Percentiles rank a stretch among this genome's conserved stretches.
Conservation (phyloP, 2,329 filamentous ascomycete genomes). For the Penicillium sp. region DNA sequence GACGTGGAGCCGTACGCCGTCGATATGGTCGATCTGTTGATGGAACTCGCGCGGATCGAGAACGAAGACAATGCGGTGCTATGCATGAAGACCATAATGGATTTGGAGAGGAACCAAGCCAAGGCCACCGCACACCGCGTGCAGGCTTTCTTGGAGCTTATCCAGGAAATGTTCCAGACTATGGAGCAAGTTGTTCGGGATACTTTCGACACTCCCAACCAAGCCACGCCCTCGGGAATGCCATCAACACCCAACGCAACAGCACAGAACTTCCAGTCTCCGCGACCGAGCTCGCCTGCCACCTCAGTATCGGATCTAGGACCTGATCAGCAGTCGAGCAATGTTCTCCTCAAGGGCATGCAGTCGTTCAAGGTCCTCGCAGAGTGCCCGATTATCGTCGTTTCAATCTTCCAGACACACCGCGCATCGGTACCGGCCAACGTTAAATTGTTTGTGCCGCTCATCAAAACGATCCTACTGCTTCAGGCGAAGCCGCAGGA, state of each 20-base stretch:
- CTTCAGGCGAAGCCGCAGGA: conserved; percentile 91
- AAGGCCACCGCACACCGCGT: conserved; percentile 80
- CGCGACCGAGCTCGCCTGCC: conserved; percentile 84
- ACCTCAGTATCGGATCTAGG: conserved; percentile 77
- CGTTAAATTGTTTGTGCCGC: conserved; percentile 86
- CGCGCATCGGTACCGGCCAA: conserved; percentile 75
- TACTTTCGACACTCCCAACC: conserved; percentile 78
- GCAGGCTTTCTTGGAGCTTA: conserved; percentile 84
- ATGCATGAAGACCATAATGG: conserved; percentile 97
- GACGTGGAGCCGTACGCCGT: conserved; percentile 88
- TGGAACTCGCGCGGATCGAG: conserved; percentile 83
- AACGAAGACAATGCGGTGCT: conserved; percentile 99
- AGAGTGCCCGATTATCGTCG: conserved; percentile 97
- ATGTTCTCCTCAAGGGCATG: conserved; percentile 87
- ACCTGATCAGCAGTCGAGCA: conserved; percentile 76
- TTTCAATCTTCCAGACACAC: conserved; percentile 96
- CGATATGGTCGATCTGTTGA: conserved; percentile 85
- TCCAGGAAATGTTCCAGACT: conserved; percentile 92
- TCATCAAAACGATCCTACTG: conserved; percentile 86
- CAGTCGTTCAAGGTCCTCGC: conserved; percentile 98
- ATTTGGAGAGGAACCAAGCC: conserved; percentile 89
- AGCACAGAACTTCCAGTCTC: conserved; percentile 74
- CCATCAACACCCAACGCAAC: conserved; percentile 54
- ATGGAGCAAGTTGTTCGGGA: conserved; percentile 95
- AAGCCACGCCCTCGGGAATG: conserved; percentile 53